Evolutionary conservation across 805 yeast genomes (phyloP), one percentile per base, ranked within the genome.

Genomic region (Candida anglica): DNA sequence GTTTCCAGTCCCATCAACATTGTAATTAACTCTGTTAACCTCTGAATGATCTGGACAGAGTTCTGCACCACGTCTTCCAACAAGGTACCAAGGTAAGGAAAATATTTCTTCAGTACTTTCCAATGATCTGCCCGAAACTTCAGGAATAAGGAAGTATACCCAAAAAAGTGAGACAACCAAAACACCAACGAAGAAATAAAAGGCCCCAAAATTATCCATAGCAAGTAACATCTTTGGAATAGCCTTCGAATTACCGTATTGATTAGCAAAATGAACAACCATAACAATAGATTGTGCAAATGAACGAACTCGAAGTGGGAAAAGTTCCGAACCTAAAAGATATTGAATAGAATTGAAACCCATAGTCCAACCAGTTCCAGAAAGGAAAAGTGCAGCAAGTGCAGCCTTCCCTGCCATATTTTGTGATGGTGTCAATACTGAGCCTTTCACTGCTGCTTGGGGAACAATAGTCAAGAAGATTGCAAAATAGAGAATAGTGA

Each of bases 271-370:
- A 47, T 76, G 81, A 50, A 75, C 63, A 3, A 65, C 67, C 81
- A 76, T 76, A 41, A 71, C 63, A 17, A 70, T 38, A 3, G 77
- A 65, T 29, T 73, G 70, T 18, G 74, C 79, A 41, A 71, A 53
- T 23, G 68, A 65, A 41, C 80, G 62, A 23, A 70, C 59, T 37
- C 68, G 60, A 45, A 75, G 53, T 15, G 81, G 81, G 47, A 75
- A 65, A 34, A 76, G 63, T 47, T 76, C 81, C 3, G 80, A 64
- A 39, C 73, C 74, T 43, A 75, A 53, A 42, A 75, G 58, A 46
- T 75, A 75, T 48, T 75, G 80, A 31, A 74, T 58, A 0, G 75
- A 59, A 53, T 76, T 76, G 69, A 73, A 76, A 23, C 81, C 81
- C 53, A 75, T 50, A 21, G 77, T 69, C 81, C 81, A 76, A 23